Evolutionary conservation across 1,284 basidiomycete species (phyloP).

Genomic region (Ustilago curta): DNA sequence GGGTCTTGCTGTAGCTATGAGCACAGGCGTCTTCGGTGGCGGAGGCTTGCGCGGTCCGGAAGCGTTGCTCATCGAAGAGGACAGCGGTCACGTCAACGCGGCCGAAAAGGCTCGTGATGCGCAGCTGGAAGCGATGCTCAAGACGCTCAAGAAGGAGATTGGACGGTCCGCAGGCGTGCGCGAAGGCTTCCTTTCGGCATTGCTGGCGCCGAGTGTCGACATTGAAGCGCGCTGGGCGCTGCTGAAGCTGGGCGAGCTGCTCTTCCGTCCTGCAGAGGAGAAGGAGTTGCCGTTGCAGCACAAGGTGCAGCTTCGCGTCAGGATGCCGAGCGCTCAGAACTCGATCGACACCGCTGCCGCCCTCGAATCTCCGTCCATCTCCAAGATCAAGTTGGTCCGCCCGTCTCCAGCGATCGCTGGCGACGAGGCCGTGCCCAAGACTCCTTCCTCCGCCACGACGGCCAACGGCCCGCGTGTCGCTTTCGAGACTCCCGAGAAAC

Average conservation of each 20-base stretch:
- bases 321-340: constrained; percentile 58
- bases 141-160: constrained; percentile 63
- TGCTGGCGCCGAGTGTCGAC: constrained; percentile 74
- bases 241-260: constrained; percentile 89
- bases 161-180: constrained; percentile 66
- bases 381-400: constrained; percentile 55
- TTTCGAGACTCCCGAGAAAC: constrained; percentile 48
- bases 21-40: constrained; percentile 84
- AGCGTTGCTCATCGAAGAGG: constrained; percentile 54
- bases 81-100: constrained; percentile 44
- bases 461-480: constrained; percentile 46
- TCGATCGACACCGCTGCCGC: constrained; percentile 12
- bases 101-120: constrained; percentile 69
- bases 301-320: constrained; percentile 75
- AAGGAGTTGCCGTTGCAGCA: constrained; percentile 57
- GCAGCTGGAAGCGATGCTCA: constrained; percentile 73
- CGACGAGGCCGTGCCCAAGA: constrained; percentile 22
- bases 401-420: constrained; percentile 5
- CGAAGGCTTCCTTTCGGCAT: constrained; percentile 65
- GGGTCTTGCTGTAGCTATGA: constrained; percentile 85
- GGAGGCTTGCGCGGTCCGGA: constrained; percentile 46
- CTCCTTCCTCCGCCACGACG: constrained; percentile 13
- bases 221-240: constrained; percentile 89
- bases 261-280: constrained; percentile 77
- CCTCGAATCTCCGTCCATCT: constrained; percentile 39